Base-by-base conservation (phyloP, 306 rosid genomes). In the Hippophae rhamnoides region DNA sequence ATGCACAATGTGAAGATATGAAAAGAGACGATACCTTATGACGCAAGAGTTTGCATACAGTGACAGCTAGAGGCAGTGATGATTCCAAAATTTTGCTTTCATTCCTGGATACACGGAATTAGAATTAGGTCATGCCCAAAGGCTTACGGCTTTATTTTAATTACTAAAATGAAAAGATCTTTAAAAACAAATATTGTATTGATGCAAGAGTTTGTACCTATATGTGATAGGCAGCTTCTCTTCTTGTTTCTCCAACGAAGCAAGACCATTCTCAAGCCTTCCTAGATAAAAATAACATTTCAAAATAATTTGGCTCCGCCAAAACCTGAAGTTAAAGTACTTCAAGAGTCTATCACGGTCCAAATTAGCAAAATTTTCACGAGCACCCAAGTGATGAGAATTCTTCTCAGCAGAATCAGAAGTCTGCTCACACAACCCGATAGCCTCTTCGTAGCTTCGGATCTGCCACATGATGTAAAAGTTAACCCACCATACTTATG, bases 231-330 rank as follows among this genome's bases (percentile, higher is more conserved):
- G 81, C 60, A 79, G 58, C 62, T 65, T 75, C 67, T 78, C 82
- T 72, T 73, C 83, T 72, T 83, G 83, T 69, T 76, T 80, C 76
- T 83, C 96, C 64, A 92, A 66, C 42, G 64, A 78, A 63, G 90
- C 77, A 76, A 92, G 81, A 55, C 99, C 94, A 56, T 92, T 88
- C 61, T 92, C 96, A 67, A 92, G 84, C 76, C 76, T 92, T 75
- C 99, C 99, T 42, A 80, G 69, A 72, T 80, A 72, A 69, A 83
- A 82, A 80, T 75, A 81, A 45, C 90, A 81, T 75, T 84, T 88
- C 67, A 92, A 79, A 70, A 64, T 73, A 76, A 80, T 31, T 63
- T 78, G 76, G 74, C 95, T 83, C 47, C 96, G 84, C 99, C 99
- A 92, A 9, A 92, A 14, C 75, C 81, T 81, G 72, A 85, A 88